A percentile compares a stretch with the other conserved stretches of the same genome.
These are phyloP conservation scores for Euryodendron excelsum DNA, from an alignment of 148 eudicot genomes.

Conservation along the genomic window DNA sequence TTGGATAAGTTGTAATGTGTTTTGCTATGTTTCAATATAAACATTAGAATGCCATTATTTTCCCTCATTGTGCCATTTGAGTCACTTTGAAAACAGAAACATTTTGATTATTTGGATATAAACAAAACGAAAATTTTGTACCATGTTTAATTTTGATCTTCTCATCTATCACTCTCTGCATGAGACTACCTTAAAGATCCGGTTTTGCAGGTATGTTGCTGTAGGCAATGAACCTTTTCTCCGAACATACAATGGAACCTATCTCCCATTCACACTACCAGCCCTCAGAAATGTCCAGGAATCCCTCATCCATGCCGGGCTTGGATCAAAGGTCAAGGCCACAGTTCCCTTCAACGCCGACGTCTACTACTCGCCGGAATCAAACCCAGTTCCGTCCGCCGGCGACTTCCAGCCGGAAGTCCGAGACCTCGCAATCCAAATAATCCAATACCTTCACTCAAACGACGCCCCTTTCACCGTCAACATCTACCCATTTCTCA, in stretches of 20 bases:
- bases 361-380: conserved; percentile 83
- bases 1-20: no score
- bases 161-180: no score
- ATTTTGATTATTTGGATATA: no score
- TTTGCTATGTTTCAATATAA: no score
- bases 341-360: conserved; percentile 93
- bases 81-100: no score
- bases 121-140: no score
- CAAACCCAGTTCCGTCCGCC: conserved; percentile 84
- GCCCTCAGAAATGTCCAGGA: conserved; percentile 75
- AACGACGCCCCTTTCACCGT: conserved; percentile 84
- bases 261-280: conserved; percentile 58
- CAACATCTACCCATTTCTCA: conserved; percentile 91
- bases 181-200: no score
- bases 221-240: conserved; percentile 96
- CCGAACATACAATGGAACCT: conserved; percentile 65
- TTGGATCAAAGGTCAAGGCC: conserved; percentile 61
- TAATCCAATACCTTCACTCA: conserved; percentile 57
- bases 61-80: no score
- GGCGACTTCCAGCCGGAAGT: conserved; percentile 91
- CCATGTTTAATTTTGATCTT: no score
- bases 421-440: conserved; percentile 53
- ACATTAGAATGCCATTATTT: no score
- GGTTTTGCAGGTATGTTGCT: conserved; percentile 77
- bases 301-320: conserved; percentile 67